These are phyloP conservation scores for Thozetella sp. DNA, from an alignment of 495 filamentous ascomycete species.

Conservation along the genomic window DNA sequence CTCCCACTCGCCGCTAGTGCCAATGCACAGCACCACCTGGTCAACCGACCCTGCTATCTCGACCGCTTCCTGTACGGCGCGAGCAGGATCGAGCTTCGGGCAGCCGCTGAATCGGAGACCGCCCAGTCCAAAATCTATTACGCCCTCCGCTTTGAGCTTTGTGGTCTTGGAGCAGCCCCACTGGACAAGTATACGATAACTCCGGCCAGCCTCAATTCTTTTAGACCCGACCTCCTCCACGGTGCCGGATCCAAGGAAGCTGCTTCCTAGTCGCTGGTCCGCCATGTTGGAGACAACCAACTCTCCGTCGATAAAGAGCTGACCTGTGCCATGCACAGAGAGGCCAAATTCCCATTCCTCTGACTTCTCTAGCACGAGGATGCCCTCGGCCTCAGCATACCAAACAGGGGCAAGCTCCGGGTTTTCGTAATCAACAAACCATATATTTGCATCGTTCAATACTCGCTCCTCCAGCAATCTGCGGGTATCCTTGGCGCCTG, in stretches of 20 bases:
- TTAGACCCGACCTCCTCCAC: conserved; percentile 59
- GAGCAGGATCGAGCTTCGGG: conserved; percentile 60
- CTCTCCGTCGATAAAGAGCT: conserved; percentile 64
- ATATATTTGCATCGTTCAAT: conserved; percentile 50
- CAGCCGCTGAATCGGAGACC: conserved; percentile 73
- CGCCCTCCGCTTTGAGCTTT: conserved; percentile 42
- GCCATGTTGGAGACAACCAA: conserved; percentile 67
- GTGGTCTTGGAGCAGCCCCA: conserved; percentile 56
- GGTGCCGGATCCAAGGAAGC: conserved; percentile 64
- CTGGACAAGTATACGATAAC: conserved; percentile 60
- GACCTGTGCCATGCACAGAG: conserved; percentile 65
- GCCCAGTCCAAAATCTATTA: conserved; percentile 51
- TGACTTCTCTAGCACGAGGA: conserved; percentile 55
- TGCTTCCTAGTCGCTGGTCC: conserved; percentile 59
- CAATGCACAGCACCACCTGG: conserved; percentile 71
- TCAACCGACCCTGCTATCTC: conserved; percentile 62
- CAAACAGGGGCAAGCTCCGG: conserved; percentile 15
- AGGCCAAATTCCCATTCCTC: conserved; percentile 55
- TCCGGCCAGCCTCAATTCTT: conserved; percentile 57
- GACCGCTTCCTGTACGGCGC: conserved; percentile 66
- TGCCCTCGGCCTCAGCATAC: conserved; percentile 63
- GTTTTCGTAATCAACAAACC: conserved; percentile 64
- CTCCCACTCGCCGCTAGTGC: conserved; percentile 78
- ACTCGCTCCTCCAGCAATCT: conserved; percentile 59
- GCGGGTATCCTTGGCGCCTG: conserved; percentile 37